Percentiles rank a stretch among this genome's conserved stretches.
Evolutionary conservation across 2,329 filamentous ascomycete genomes (phyloP).

Genomic region (Amesomyces nigricolor): DNA sequence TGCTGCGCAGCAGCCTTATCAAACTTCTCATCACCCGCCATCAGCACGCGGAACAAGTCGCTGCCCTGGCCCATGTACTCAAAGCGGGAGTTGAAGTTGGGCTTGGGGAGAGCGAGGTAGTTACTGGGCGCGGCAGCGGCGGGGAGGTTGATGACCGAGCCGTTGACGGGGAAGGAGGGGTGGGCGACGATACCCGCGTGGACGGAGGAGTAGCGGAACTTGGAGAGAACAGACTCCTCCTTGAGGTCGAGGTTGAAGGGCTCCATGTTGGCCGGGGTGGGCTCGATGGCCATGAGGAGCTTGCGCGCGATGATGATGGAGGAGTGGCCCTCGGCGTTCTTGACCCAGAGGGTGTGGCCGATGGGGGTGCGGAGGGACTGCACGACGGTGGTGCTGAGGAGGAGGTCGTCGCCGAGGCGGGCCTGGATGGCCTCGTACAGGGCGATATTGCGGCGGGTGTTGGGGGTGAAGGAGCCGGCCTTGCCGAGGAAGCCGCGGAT

Average conservation of each 20-base stretch:
- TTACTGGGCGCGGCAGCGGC: constrained; percentile 25
- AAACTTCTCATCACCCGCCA: constrained; percentile 25
- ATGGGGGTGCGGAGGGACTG: constrained; percentile 28
- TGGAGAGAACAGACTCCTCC: constrained; percentile 31
- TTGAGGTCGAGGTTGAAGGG: constrained; percentile 31
- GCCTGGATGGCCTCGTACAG: constrained; percentile 35
- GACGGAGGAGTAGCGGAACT: constrained; percentile 31
- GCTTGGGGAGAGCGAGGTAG: constrained; percentile 26
- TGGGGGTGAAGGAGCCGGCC: constrained; percentile 30
- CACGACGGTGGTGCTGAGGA: constrained; percentile 33
- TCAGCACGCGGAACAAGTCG: constrained; percentile 28
- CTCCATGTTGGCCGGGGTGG: constrained; percentile 29
- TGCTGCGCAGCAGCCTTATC: constrained; percentile 24
- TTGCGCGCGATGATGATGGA: constrained; percentile 31
- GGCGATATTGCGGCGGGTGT: constrained; percentile 34
- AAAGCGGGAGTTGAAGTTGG: constrained; percentile 29
- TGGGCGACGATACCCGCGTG: constrained; percentile 30
- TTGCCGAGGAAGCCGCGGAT: constrained; percentile 31
- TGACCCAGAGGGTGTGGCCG: constrained; percentile 31
- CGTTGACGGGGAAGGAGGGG: constrained; percentile 27
- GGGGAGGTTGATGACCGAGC: constrained; percentile 29
- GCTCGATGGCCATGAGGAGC: constrained; percentile 35
- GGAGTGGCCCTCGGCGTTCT: constrained; percentile 22
- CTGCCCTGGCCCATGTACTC: constrained; percentile 25
- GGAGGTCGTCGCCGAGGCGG: constrained; percentile 33